These are phyloP conservation scores for Hypoxylon subgilvum DNA, from an alignment of 495 filamentous ascomycete species.

Conservation along the genomic window DNA sequence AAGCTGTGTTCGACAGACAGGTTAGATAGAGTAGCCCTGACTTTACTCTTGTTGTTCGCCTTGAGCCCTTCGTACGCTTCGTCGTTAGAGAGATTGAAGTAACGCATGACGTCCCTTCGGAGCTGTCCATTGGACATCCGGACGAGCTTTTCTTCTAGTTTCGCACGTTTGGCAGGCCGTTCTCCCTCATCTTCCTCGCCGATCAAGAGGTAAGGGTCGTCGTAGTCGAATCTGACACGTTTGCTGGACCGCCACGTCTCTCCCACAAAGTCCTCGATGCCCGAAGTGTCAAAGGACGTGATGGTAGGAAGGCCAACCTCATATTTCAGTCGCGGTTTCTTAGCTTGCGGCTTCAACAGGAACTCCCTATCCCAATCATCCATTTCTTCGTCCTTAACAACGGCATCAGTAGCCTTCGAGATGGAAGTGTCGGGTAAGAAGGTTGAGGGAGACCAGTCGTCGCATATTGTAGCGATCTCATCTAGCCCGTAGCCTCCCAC, in stretches of 20 bases:
- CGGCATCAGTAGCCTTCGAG: slow-evolving; percentile 18
- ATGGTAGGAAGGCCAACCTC: slow-evolving; percentile 51
- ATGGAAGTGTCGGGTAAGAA: slow-evolving; percentile 38
- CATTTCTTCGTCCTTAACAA: slow-evolving; percentile 52
- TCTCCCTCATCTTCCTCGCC: slow-evolving; percentile 61
- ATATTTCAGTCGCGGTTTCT: slow-evolving; percentile 46
- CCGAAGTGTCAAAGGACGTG: slow-evolving; percentile 47
- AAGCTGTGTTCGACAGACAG: slow-evolving; percentile 87
- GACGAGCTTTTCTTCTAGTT: slow-evolving; percentile 55
- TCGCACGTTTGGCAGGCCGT: slow-evolving; percentile 56
- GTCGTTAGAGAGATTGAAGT: slow-evolving; percentile 96
- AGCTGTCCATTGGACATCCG: slow-evolving; percentile 62
- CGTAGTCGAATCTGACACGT: slow-evolving; percentile 81
- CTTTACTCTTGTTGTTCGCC: slow-evolving; percentile 93
- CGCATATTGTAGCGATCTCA: slow-evolving; percentile 79
- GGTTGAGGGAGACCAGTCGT: slow-evolving; percentile 77
- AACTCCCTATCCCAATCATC: slow-evolving; percentile 63
- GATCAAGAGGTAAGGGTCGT: slow-evolving; percentile 85
- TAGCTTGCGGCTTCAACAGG: slow-evolving; percentile 48
- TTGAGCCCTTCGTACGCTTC: slow-evolving; percentile 94
- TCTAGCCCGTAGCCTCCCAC: slow-evolving; percentile 72
- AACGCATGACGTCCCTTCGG: slow-evolving; percentile 66
- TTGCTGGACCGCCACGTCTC: slow-evolving; percentile 73
- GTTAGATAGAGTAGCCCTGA: slow-evolving; percentile 86
- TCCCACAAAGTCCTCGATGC: slow-evolving; percentile 61